Percentiles rank a stretch among this genome's conserved stretches.
phyloP scores from a whole-genome alignment of 345 rosid species.

The Eucalyptus marginata region DNA sequence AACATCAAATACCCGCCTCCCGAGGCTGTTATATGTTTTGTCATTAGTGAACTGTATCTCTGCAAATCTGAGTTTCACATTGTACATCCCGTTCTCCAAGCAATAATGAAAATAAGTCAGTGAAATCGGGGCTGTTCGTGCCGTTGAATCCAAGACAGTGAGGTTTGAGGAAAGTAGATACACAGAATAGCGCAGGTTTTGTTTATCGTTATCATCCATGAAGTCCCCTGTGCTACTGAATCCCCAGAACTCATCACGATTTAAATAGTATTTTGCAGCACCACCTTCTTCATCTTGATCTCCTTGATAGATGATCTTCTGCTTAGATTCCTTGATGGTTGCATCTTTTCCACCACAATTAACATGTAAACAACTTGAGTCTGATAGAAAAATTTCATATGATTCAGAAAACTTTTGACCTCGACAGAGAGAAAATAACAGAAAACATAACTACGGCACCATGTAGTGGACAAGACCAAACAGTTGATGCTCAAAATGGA shows the following conservation, averaged over 20 bases:
- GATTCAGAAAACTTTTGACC: background rate
- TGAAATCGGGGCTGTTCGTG: constrained; percentile 31
- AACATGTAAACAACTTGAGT: constrained; percentile 13
- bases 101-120: constrained; percentile 39
- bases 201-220: constrained; percentile 18
- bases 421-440: background rate
- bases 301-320: constrained; percentile 13
- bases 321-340: background rate
- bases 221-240: constrained; percentile 44
- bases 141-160: constrained; percentile 18
- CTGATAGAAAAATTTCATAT: background rate
- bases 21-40: constrained; percentile 19
- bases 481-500: background rate
- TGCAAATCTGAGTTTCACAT: constrained; percentile 39
- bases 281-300: constrained; percentile 21
- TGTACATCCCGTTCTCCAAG: constrained; percentile 37
- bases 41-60: constrained; percentile 34
- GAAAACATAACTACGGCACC: background rate
- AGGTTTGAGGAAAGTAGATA: background rate
- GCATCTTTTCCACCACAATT: constrained; percentile 40
- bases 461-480: background rate
- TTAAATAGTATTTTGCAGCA: constrained; percentile 11
- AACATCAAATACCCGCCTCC: constrained; percentile 38
- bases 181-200: background rate
- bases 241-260: constrained; percentile 25